Evolutionary conservation across 2,329 filamentous ascomycete genomes (phyloP).

Genomic region (Diatrype stigma): DNA sequence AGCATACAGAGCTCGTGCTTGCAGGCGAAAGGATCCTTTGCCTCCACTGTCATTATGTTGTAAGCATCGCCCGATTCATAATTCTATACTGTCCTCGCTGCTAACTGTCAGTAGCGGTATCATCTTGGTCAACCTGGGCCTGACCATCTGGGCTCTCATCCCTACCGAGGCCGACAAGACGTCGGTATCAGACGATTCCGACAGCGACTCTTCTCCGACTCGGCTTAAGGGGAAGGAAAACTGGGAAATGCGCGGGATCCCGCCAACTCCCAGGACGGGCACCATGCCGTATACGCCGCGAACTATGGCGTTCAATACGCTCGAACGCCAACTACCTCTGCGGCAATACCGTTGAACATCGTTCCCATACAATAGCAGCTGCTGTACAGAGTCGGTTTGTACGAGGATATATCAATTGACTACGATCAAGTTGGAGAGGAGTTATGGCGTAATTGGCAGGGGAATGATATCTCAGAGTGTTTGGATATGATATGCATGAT

Average conservation of each 20-base stretch:
- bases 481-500: too few species aligned
- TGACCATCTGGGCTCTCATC: slow-evolving; percentile 55
- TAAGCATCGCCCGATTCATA: slow-evolving; percentile 36
- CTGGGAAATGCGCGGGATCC: slow-evolving; percentile 57
- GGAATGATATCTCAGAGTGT: too few species aligned
- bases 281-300: slow-evolving; percentile 57
- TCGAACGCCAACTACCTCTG: slow-evolving; percentile 55
- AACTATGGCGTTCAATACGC: slow-evolving; percentile 62
- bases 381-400: slow-evolving; percentile 1
- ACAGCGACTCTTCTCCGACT: slow-evolving; percentile 30
- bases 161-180: slow-evolving; percentile 53
- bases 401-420: background rate
- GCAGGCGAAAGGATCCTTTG: slow-evolving; percentile 65
- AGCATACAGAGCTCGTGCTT: slow-evolving; percentile 56
- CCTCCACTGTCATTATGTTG: slow-evolving; percentile 63
- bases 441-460: too few species aligned
- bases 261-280: slow-evolving; percentile 29
- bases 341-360: slow-evolving; percentile 28
- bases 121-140: slow-evolving; percentile 54
- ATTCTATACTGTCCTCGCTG: slow-evolving; percentile 3
- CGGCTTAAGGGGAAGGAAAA: slow-evolving; percentile 39
- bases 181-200: slow-evolving; percentile 36
- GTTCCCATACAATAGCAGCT: background rate
- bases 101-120: slow-evolving; percentile 42
- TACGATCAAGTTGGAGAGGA: too few species aligned